These are phyloP conservation scores for Leptosphaerulina australis DNA, from an alignment of 2,329 filamentous ascomycete genomes.

Conservation along the genomic window DNA sequence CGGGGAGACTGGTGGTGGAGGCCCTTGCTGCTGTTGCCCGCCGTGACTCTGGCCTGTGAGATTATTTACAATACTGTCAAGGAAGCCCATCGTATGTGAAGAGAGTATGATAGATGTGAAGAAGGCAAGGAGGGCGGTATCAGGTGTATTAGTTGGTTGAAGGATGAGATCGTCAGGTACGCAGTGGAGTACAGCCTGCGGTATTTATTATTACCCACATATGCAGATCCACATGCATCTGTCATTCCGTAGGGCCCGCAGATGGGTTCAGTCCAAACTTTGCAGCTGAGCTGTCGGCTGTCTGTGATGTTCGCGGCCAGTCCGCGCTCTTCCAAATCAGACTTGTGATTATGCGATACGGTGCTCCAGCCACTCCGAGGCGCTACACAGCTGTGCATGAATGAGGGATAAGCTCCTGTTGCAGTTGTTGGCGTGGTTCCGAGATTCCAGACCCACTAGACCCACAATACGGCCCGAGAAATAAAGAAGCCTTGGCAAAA, in stretches of 20 bases:
- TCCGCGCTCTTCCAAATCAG: constrained; percentile 11
- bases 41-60: constrained; percentile 21
- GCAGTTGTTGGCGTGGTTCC: constrained; percentile 1
- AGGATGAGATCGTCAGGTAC: background rate
- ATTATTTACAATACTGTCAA: constrained; percentile 26
- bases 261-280: background rate
- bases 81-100: constrained; percentile 26
- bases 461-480: background rate
- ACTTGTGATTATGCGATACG: constrained; percentile 1
- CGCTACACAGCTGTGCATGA: constrained; percentile 14
- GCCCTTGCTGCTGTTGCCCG: constrained; percentile 1
- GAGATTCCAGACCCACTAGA: background rate
- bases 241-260: constrained; percentile 4
- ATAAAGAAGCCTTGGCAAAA: background rate
- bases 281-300: background rate
- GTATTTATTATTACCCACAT: constrained; percentile 13
- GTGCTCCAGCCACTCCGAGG: constrained; percentile 15
- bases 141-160: background rate
- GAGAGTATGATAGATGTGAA: background rate
- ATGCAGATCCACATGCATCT: constrained; percentile 12
- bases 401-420: constrained; percentile 14
- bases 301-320: background rate
- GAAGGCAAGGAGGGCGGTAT: background rate
- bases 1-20: constrained; percentile 34
- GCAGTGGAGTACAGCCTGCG: constrained; percentile 6